phyloP scores from a whole-genome alignment of 129 eudicot genomes.

The Centella asiatica region DNA sequence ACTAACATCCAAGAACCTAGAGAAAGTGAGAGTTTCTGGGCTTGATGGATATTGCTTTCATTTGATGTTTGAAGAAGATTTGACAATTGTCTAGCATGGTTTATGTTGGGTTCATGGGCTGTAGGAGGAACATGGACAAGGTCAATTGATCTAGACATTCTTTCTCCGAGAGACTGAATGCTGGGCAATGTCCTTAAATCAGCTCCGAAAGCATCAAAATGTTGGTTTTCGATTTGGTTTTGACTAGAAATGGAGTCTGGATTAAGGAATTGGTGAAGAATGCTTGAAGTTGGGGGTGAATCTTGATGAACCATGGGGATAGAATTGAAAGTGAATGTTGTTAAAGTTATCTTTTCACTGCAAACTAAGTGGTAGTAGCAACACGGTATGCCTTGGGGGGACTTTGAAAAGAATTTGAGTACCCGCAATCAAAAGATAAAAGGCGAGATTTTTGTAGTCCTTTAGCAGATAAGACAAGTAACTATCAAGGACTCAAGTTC shows the following conservation, averaged over 20 bases:
- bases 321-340: not conserved
- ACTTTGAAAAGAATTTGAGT: no score
- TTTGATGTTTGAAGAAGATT: conserved; percentile 36
- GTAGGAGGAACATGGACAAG: conserved; percentile 36
- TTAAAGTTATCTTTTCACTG: not conserved
- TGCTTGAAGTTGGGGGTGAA: conserved; percentile 42
- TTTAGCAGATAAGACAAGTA: conserved; percentile 9
- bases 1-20: conserved; percentile 43
- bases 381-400: not conserved
- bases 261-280: conserved; percentile 62
- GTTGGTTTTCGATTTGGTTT: conserved; percentile 48
- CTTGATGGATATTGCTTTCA: conserved; percentile 23
- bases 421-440: not conserved
- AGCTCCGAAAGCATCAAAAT: conserved; percentile 42
- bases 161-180: conserved; percentile 48
- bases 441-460: conserved; percentile 13
- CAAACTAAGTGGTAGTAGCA: not conserved
- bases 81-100: conserved; percentile 36
- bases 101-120: conserved; percentile 28
- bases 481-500: conserved; percentile 3
- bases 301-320: conserved; percentile 61
- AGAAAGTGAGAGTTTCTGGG: conserved; percentile 71
- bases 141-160: conserved; percentile 48
- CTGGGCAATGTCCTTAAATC: conserved; percentile 42
- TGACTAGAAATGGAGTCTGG: conserved; percentile 40